phyloP scores from a whole-genome alignment of 2,329 filamentous ascomycete species.

The Dryadomyces quercus-mongolicae region DNA sequence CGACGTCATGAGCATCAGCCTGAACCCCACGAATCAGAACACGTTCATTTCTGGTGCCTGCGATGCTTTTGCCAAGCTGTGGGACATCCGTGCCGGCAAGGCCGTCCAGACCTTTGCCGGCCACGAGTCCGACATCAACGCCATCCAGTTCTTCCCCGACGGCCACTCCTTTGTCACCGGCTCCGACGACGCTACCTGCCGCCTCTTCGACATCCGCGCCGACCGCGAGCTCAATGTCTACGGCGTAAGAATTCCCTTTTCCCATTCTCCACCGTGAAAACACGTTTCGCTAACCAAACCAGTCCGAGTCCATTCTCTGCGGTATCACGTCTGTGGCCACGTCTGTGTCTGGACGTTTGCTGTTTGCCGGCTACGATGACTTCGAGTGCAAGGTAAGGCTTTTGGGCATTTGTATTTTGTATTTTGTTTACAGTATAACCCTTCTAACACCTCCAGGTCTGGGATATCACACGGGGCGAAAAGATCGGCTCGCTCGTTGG shows the following conservation, averaged over 20 bases:
- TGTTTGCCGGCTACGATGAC: conserved; percentile 97
- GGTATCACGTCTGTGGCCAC: conserved; percentile 98
- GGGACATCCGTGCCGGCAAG: conserved; percentile 97
- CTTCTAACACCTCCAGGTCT: conserved; percentile 50
- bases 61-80: conserved; percentile 95
- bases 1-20: conserved; percentile 99
- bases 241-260: conserved; percentile 46
- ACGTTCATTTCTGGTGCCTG: conserved; percentile 99
- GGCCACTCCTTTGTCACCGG: conserved; percentile 97
- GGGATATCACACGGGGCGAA: conserved; percentile 93
- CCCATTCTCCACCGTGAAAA: not conserved
- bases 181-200: conserved; percentile 93
- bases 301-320: conserved; percentile 96
- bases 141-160: conserved; percentile 98
- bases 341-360: conserved; percentile 84
- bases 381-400: conserved; percentile 95
- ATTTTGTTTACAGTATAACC: not conserved
- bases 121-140: conserved; percentile 98
- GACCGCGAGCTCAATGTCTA: conserved; percentile 67
- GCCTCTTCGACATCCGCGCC: conserved; percentile 93
- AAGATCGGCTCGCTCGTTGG: conserved; percentile 94
- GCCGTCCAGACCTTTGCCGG: conserved; percentile 97
- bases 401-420: not conserved
- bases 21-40: conserved; percentile 98
- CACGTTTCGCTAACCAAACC: conserved; percentile 16